phyloP scores from a whole-genome alignment of 345 rosid genomes.

The Eucalyptus polybractea region DNA sequence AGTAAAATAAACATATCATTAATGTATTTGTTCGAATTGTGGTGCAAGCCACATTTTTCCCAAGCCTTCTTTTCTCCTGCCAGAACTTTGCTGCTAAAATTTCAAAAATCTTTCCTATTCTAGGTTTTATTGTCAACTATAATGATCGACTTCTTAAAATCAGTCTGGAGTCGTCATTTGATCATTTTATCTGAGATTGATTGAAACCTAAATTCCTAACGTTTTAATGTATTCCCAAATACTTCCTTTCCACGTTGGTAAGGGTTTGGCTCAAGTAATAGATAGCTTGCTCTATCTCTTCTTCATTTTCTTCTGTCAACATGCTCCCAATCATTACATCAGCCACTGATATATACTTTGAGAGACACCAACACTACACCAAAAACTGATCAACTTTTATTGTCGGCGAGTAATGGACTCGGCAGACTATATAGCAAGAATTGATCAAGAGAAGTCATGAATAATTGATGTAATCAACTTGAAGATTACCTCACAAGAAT shows the following conservation, averaged over 20 bases:
- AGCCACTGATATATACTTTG: not conserved
- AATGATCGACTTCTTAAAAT: not conserved
- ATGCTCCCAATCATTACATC: not conserved
- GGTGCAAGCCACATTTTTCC: not conserved
- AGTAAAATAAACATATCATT: not conserved
- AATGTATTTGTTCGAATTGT: not conserved
- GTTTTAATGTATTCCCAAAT: not conserved
- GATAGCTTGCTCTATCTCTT: not conserved
- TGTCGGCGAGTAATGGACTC: not conserved
- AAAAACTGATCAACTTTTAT: not conserved
- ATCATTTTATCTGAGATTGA: not conserved
- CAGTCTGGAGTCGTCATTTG: not conserved
- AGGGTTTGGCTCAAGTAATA: not conserved
- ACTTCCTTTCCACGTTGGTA: not conserved
- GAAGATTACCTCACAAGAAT: not conserved
- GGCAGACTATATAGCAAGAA: not conserved
- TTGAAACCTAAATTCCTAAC: not conserved
- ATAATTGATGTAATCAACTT: not conserved
- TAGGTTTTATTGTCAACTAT: not conserved
- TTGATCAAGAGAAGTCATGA: not conserved
- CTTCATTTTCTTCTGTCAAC: not conserved
- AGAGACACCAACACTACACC: not conserved
- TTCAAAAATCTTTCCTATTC: not conserved
- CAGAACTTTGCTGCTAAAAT: not conserved
- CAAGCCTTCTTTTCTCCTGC: not conserved